Percentiles rank a stretch among this genome's conserved stretches.
These are phyloP conservation scores for Aspergillus unguis DNA, from an alignment of 2,329 filamentous ascomycete genomes.

Conservation along the genomic window DNA sequence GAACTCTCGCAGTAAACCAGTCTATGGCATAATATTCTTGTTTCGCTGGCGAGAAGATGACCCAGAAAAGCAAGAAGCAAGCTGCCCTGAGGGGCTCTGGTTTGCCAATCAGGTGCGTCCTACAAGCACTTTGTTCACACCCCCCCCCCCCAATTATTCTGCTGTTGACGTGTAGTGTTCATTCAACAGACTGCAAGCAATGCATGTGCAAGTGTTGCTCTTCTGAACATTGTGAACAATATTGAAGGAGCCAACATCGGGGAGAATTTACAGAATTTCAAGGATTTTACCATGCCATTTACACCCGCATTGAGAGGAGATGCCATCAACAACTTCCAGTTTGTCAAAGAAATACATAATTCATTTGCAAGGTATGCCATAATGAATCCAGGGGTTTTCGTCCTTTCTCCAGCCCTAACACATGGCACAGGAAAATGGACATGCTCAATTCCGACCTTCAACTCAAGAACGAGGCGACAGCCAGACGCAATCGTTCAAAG, in stretches of 20 bases:
- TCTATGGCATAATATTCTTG: slow-evolving; percentile 85
- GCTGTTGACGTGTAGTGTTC: slow-evolving; percentile 3
- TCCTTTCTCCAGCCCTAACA: slow-evolving; percentile 5
- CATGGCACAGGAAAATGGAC: slow-evolving; percentile 62
- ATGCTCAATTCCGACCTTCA: slow-evolving; percentile 68
- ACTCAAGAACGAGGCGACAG: slow-evolving; percentile 49
- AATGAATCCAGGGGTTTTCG: neutral
- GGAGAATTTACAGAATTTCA: slow-evolving; percentile 67
- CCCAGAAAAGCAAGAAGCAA: slow-evolving; percentile 49
- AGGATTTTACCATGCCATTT: slow-evolving; percentile 65
- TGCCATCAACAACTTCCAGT: slow-evolving; percentile 68
- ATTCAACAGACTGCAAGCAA: slow-evolving; percentile 69
- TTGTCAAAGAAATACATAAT: slow-evolving; percentile 81
- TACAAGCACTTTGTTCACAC: neutral
- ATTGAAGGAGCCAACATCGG: slow-evolving; percentile 65
- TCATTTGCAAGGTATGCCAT: slow-evolving; percentile 67
- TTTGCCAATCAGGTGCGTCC: slow-evolving; percentile 79
- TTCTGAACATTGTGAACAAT: slow-evolving; percentile 94
- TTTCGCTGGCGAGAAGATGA: slow-evolving; percentile 68
- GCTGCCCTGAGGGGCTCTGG: slow-evolving; percentile 69
- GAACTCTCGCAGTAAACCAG: slow-evolving; percentile 55
- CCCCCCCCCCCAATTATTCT: neutral
- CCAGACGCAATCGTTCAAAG: slow-evolving; percentile 29
- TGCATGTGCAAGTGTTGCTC: slow-evolving; percentile 85
- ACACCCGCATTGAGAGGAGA: slow-evolving; percentile 72